A percentile compares a stretch with the other conserved stretches of the same genome.
These are phyloP conservation scores for Bacidia gigantensis DNA, from an alignment of 495 filamentous ascomycete genomes.

Conservation along the genomic window DNA sequence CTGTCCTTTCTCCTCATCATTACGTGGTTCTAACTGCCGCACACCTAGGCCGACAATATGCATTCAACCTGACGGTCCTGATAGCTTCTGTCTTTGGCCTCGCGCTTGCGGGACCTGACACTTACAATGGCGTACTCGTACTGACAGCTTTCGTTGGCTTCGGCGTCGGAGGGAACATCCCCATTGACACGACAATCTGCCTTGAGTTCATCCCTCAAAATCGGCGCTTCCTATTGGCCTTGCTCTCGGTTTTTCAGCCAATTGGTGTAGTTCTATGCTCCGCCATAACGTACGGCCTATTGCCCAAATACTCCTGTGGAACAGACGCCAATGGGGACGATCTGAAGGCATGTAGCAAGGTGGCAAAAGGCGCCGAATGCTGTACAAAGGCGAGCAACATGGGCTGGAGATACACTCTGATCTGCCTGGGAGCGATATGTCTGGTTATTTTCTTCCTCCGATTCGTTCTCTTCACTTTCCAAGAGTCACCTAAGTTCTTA, in stretches of 20 bases:
- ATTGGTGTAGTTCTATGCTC: conserved; percentile 31
- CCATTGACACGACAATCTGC: conserved; percentile 36
- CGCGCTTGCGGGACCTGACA: conserved; percentile 28
- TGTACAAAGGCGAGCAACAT: conserved; percentile 31
- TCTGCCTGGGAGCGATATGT: conserved; percentile 28
- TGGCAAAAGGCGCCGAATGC: conserved; percentile 22
- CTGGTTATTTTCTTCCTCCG: conserved; percentile 32
- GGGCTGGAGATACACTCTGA: conserved; percentile 34
- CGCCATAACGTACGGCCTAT: conserved; percentile 33
- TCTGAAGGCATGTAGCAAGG: conserved; percentile 22
- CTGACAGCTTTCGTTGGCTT: conserved; percentile 35
- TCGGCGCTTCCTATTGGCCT: conserved; percentile 31
- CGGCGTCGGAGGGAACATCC: conserved; percentile 37
- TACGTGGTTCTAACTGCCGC: background rate
- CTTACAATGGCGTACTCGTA: conserved; percentile 28
- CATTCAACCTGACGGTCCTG: conserved; percentile 37
- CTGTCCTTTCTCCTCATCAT: background rate
- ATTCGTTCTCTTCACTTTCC: conserved; percentile 31
- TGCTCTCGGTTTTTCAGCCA: conserved; percentile 36
- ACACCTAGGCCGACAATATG: conserved; percentile 30
- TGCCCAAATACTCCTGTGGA: conserved; percentile 28
- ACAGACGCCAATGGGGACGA: conserved; percentile 22
- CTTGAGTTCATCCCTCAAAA: conserved; percentile 36
- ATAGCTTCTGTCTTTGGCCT: conserved; percentile 33
- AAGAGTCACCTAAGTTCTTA: conserved; percentile 34